phyloP scores from a whole-genome alignment of 2,329 filamentous ascomycete species.

The Chaetomium globosum region DNA sequence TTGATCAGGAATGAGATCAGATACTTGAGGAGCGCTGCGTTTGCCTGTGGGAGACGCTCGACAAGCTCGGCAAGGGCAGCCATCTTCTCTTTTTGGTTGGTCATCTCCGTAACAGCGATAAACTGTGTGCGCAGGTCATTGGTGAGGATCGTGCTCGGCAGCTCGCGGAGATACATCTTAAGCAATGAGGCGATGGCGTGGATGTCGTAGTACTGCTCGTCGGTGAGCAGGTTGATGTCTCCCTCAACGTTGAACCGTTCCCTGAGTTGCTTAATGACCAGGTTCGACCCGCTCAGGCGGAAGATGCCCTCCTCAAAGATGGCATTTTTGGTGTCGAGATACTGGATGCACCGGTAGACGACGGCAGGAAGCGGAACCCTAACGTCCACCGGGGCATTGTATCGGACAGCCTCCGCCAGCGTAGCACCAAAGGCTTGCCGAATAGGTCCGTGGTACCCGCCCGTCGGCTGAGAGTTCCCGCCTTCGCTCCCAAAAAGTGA shows the following conservation, averaged over 20 bases:
- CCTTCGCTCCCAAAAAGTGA: constrained; percentile 56
- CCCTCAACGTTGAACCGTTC: constrained; percentile 93
- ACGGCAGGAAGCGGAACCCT: constrained; percentile 83
- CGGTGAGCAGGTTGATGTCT: constrained; percentile 82
- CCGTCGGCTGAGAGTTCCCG: constrained; percentile 47
- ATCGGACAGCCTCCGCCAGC: constrained; percentile 82
- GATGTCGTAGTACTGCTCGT: constrained; percentile 88
- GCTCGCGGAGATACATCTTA: constrained; percentile 89
- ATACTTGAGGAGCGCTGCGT: constrained; percentile 79
- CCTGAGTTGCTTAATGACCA: constrained; percentile 85
- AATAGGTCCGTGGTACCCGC: constrained; percentile 55
- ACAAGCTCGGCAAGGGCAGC: constrained; percentile 75
- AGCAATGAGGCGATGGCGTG: constrained; percentile 92
- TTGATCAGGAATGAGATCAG: constrained; percentile 86
- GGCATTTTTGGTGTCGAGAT: constrained; percentile 80
- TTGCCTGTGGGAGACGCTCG: constrained; percentile 75
- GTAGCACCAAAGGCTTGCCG: constrained; percentile 82
- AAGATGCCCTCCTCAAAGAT: constrained; percentile 92
- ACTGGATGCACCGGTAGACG: constrained; percentile 93
- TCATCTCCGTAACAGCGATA: constrained; percentile 77
- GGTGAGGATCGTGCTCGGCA: constrained; percentile 89
- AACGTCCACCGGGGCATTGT: constrained; percentile 71
- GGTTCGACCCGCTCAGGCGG: constrained; percentile 92
- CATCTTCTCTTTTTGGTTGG: constrained; percentile 75
- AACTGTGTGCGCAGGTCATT: constrained; percentile 90